phyloP scores from a whole-genome alignment of 2,329 filamentous ascomycete genomes.

The Talaromyces sp. region DNA sequence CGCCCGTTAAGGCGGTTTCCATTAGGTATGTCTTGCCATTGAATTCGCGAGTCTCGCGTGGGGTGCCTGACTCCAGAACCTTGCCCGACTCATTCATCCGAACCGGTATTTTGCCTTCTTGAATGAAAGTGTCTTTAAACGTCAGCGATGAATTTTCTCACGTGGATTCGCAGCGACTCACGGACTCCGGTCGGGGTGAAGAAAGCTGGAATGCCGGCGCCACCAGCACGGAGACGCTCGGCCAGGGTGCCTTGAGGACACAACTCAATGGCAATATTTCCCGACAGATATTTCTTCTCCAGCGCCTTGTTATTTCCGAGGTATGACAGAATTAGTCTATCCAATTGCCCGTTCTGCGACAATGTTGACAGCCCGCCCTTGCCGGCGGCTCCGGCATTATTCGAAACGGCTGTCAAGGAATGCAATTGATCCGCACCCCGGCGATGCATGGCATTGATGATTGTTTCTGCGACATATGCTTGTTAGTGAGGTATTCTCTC shows the following conservation, averaged over 20 bases:
- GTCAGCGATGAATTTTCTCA: background rate
- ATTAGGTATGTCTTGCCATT: constrained; percentile 73
- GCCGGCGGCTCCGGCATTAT: constrained; percentile 74
- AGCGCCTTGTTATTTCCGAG: constrained; percentile 77
- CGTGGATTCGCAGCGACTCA: constrained; percentile 40
- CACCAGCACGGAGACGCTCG: constrained; percentile 66
- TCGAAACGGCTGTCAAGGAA: constrained; percentile 74
- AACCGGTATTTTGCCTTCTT: constrained; percentile 61
- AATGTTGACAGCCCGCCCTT: constrained; percentile 70
- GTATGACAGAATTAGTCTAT: constrained; percentile 73
- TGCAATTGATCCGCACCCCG: constrained; percentile 59
- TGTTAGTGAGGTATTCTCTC: background rate
- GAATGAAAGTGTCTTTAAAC: constrained; percentile 35
- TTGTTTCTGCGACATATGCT: constrained; percentile 57
- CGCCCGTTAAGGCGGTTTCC: constrained; percentile 74
- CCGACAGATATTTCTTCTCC: constrained; percentile 73
- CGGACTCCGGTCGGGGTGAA: constrained; percentile 74
- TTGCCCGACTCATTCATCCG: constrained; percentile 81
- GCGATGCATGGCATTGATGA: constrained; percentile 68
- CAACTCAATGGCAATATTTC: constrained; percentile 74
- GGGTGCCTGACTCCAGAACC: constrained; percentile 68
- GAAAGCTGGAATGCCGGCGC: constrained; percentile 78
- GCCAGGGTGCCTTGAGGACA: constrained; percentile 67
- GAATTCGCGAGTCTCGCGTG: constrained; percentile 73
- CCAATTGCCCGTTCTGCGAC: constrained; percentile 69